phyloP scores from a whole-genome alignment of 1,284 basidiomycete species.

The Fistulina hepatica region DNA sequence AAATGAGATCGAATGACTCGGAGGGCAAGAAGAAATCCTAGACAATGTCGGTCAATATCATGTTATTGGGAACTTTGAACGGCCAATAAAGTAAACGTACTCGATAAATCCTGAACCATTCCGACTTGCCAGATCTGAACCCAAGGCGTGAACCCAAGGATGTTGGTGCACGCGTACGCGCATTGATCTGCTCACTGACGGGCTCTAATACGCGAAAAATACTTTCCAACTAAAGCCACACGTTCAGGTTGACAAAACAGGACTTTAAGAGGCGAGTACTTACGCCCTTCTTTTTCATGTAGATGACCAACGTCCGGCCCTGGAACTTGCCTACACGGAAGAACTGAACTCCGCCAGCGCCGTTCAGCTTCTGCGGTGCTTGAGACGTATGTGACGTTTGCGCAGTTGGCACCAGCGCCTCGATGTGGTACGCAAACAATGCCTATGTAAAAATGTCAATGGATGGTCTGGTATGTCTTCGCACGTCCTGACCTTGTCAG shows the following conservation, averaged over 20 bases:
- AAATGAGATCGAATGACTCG: constrained; percentile 82
- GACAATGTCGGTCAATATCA: constrained; percentile 1
- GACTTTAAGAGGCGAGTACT: constrained; percentile 18
- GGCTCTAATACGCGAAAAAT: constrained; percentile 93
- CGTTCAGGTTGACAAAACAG: constrained; percentile 3
- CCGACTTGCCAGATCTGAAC: constrained; percentile 66
- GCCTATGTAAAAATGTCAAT: constrained; percentile 29
- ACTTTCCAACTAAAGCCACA: constrained; percentile 48
- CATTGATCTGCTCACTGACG: constrained; percentile 75
- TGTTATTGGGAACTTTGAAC: no score
- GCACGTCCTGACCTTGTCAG: constrained; percentile 61
- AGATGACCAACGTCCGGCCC: constrained; percentile 81
- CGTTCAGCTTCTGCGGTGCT: constrained; percentile 80
- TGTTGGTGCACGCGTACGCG: constrained; percentile 53
- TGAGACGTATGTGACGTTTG: constrained; percentile 52
- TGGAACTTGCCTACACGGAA: constrained; percentile 85
- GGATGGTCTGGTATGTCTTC: neutral
- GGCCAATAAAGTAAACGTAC: neutral
- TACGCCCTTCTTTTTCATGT: constrained; percentile 93
- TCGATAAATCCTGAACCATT: constrained; percentile 84
- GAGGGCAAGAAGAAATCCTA: constrained; percentile 86
- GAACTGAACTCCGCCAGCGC: constrained; percentile 85
- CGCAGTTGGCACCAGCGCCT: constrained; percentile 80
- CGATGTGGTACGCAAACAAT: constrained; percentile 85
- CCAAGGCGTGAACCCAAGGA: constrained; percentile 64